Percentiles rank a stretch among this genome's conserved stretches.
These are phyloP conservation scores for Puccinia triticina DNA, from an alignment of 1,284 basidiomycete species.

Conservation along the genomic window DNA sequence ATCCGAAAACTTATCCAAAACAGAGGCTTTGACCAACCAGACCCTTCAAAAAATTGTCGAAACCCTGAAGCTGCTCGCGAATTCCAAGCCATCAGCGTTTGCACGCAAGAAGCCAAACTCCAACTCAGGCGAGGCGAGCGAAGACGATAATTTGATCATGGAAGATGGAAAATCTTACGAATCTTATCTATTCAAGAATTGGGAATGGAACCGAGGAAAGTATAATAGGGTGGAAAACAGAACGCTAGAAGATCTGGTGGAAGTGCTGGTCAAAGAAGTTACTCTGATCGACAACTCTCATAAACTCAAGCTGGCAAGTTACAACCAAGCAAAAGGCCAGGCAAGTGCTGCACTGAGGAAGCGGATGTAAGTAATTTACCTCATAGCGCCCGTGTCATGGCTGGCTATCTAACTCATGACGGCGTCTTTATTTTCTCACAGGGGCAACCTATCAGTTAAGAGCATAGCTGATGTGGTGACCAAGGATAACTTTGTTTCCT, in stretches of 20 bases:
- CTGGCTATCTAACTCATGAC: not conserved
- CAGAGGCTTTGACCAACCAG: constrained; percentile 82
- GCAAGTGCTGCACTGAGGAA: constrained; percentile 92
- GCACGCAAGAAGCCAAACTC: constrained; percentile 1
- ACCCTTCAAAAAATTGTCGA: constrained; percentile 92
- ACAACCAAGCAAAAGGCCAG: constrained; percentile 91
- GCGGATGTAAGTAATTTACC: constrained; percentile 70
- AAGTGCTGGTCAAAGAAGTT: constrained; percentile 56
- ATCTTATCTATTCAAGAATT: constrained; percentile 47
- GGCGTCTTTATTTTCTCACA: constrained; percentile 59
- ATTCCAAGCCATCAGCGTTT: constrained; percentile 48
- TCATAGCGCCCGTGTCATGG: not conserved
- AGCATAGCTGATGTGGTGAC: constrained; percentile 84
- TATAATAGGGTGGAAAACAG: constrained; percentile 51
- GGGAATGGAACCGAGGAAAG: constrained; percentile 52
- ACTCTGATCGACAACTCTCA: constrained; percentile 62
- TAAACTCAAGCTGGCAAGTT: constrained; percentile 79
- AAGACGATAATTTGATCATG: constrained; percentile 38
- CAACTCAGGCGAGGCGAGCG: not conserved
- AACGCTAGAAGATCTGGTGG: constrained; percentile 44
- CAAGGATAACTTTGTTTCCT: constrained; percentile 75
- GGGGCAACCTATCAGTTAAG: constrained; percentile 88
- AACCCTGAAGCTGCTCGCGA: constrained; percentile 76
- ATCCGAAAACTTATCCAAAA: constrained; percentile 89
- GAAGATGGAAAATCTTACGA: constrained; percentile 49